Evolutionary conservation across 2,329 filamentous ascomycete species (phyloP).

Genomic region (Colletotrichum scovillei): DNA sequence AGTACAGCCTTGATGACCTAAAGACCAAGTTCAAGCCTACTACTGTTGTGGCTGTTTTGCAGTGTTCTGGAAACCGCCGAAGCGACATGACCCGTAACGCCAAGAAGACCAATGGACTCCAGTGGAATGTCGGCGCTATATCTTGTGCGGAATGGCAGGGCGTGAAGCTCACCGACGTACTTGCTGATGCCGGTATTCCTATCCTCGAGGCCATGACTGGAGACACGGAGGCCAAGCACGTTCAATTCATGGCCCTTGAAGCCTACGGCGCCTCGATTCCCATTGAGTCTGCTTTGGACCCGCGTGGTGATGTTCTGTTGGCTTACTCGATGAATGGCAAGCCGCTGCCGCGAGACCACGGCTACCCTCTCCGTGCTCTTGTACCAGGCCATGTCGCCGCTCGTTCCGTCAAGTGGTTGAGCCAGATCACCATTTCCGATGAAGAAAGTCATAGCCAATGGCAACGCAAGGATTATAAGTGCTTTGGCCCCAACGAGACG

Average conservation of each 20-base stretch:
- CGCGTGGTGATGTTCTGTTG: conserved; percentile 72
- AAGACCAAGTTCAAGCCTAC: conserved; percentile 61
- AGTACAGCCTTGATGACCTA: conserved; percentile 66
- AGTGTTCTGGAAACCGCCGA: conserved; percentile 71
- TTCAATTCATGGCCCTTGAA: conserved; percentile 69
- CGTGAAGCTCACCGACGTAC: conserved; percentile 64
- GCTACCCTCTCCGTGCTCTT: conserved; percentile 71
- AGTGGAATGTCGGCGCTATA: conserved; percentile 70
- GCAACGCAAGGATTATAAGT: conserved; percentile 77
- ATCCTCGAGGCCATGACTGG: conserved; percentile 49
- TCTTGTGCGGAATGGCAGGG: conserved; percentile 71
- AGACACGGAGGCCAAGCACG: conserved; percentile 57
- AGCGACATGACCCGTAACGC: conserved; percentile 66
- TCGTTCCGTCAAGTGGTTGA: conserved; percentile 77
- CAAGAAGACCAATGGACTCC: conserved; percentile 65
- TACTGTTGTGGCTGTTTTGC: conserved; percentile 65
- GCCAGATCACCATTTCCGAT: conserved; percentile 70
- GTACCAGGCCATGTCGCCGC: conserved; percentile 76
- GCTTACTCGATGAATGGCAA: conserved; percentile 76
- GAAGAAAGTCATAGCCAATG: conserved; percentile 75
- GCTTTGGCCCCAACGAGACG: conserved; percentile 72
- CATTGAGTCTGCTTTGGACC: conserved; percentile 67
- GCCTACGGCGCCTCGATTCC: conserved; percentile 73
- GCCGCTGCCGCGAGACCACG: conserved; percentile 72
- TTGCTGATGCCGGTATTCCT: conserved; percentile 66